Evolutionary conservation across 2,329 filamentous ascomycete genomes (phyloP).

Genomic region (Dothideomycetes sp.): DNA sequence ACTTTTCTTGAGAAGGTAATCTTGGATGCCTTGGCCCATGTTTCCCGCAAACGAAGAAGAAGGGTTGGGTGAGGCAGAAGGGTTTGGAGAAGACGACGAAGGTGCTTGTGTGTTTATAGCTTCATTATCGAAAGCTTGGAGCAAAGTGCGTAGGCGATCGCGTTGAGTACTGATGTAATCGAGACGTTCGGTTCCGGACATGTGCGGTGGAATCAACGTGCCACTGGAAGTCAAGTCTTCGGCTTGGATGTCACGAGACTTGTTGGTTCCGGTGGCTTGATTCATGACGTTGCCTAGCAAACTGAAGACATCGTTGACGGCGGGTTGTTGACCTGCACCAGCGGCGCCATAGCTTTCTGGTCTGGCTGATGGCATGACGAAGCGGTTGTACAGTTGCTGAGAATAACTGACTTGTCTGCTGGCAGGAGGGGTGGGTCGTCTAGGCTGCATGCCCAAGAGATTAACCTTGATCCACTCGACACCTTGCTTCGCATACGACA

Average conservation of each 20-base stretch:
- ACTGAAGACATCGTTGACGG: constrained; percentile 61
- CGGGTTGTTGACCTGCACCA: constrained; percentile 19
- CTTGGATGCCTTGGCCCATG: constrained; percentile 1
- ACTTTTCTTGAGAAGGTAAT: constrained; percentile 57
- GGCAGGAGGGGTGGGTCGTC: constrained; percentile 39
- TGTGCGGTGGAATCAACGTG: constrained; percentile 60
- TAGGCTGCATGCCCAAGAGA: constrained; percentile 66
- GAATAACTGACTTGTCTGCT: constrained; percentile 54
- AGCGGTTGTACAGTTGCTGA: constrained; percentile 72
- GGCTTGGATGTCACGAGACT: constrained; percentile 32
- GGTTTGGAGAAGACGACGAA: constrained; percentile 2
- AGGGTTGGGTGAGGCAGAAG: constrained; percentile 4
- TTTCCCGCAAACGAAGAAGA: constrained; percentile 8
- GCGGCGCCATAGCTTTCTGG: constrained; percentile 38
- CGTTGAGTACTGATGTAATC: constrained; percentile 70
- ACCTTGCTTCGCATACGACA: constrained; percentile 44
- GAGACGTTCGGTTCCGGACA: constrained; percentile 61
- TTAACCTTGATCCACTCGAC: constrained; percentile 58
- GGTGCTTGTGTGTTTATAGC: constrained; percentile 40
- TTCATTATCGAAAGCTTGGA: constrained; percentile 72
- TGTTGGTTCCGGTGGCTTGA: constrained; percentile 28
- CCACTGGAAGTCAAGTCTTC: constrained; percentile 49
- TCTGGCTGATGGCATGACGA: constrained; percentile 67
- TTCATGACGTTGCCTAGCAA: constrained; percentile 67
- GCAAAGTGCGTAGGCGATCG: constrained; percentile 63